These are phyloP conservation scores for Yarrowia keelungensis DNA, from an alignment of 805 yeast species.

Conservation along the genomic window DNA sequence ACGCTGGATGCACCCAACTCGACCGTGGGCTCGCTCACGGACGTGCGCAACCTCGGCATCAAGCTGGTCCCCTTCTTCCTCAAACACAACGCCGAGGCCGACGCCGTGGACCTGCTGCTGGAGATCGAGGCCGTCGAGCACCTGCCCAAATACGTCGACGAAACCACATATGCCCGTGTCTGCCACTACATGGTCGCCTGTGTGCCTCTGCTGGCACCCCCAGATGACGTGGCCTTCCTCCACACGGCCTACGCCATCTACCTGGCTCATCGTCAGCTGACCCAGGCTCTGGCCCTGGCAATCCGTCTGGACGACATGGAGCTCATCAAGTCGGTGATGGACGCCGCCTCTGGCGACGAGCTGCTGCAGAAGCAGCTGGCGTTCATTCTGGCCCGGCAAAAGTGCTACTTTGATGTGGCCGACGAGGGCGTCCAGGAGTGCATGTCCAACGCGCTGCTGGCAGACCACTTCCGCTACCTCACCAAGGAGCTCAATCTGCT, in stretches of 20 bases:
- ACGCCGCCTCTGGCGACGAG: constrained; percentile 70
- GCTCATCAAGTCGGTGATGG: constrained; percentile 79
- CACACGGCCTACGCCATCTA: constrained; percentile 89
- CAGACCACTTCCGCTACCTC: constrained; percentile 79
- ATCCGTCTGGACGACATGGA: constrained; percentile 84
- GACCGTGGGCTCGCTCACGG: constrained; percentile 41
- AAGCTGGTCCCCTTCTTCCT: constrained; percentile 87
- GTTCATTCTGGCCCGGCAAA: constrained; percentile 85
- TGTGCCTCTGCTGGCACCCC: constrained; percentile 95
- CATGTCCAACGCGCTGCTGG: constrained; percentile 77
- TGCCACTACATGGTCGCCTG: constrained; percentile 95
- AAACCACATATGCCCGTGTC: constrained; percentile 82
- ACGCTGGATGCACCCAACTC: constrained; percentile 7
- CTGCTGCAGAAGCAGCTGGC: constrained; percentile 85
- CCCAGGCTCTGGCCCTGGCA: constrained; percentile 91
- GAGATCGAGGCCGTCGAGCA: constrained; percentile 89
- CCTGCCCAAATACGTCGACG: constrained; percentile 83
- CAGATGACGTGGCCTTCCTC: constrained; percentile 85
- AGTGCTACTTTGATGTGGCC: constrained; percentile 70
- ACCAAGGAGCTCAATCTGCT: constrained; percentile 86
- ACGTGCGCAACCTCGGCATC: constrained; percentile 69
- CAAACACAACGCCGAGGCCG: constrained; percentile 97
- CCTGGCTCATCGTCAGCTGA: constrained; percentile 74
- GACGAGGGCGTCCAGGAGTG: constrained; percentile 75
- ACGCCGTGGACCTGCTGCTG: constrained; percentile 90